Conservation (phyloP, 768 basidiomycete species). For the Phlebiopsis flavidoalba region DNA sequence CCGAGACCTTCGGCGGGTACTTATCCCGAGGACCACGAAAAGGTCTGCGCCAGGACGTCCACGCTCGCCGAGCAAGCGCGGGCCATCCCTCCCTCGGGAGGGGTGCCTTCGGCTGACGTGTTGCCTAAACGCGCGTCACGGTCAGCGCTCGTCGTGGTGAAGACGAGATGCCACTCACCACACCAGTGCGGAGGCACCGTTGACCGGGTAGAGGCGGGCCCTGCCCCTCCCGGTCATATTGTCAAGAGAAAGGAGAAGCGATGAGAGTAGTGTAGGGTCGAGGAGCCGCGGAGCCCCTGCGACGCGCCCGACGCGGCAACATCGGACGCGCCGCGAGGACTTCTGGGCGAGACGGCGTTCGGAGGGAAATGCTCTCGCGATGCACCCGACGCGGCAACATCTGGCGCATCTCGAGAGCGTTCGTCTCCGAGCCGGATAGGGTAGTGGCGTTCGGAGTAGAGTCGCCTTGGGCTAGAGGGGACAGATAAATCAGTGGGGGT, state of each 20-base stretch:
- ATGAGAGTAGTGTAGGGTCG: background rate
- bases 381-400: background rate
- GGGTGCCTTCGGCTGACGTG: background rate
- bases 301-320: background rate
- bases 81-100: constrained; percentile 4
- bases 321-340: background rate
- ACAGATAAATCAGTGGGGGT: background rate
- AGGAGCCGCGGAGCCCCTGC: background rate
- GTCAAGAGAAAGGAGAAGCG: background rate
- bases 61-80: background rate
- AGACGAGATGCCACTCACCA: background rate
- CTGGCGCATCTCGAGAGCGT: background rate
- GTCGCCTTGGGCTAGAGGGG: background rate
- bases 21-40: constrained; percentile 12
- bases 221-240: background rate
- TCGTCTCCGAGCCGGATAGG: background rate
- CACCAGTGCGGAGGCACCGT: background rate
- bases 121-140: background rate
- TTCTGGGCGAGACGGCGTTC: background rate
- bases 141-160: background rate
- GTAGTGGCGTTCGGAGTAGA: background rate
- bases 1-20: background rate
- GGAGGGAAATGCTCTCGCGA: background rate
- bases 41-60: constrained; percentile 10
- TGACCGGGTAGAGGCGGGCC: background rate